Conservation (phyloP, 345 rosid genomes). For the Gossypium sturtianum region DNA sequence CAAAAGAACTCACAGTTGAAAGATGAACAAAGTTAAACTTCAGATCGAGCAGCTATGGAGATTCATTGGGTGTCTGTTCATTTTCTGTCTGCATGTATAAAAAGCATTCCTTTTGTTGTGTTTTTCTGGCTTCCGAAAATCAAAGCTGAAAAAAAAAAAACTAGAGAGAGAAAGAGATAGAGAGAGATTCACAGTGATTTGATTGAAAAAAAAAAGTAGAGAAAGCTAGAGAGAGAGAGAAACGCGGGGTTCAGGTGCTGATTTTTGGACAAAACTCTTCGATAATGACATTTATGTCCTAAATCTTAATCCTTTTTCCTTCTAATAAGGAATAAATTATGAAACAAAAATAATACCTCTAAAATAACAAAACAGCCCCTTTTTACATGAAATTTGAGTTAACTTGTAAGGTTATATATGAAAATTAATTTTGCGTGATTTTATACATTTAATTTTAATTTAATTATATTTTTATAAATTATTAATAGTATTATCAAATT, state of each 20-base stretch:
- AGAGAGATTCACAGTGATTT: conserved; percentile 7
- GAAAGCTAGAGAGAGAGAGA: conserved; percentile 6
- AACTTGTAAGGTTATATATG: too few species aligned
- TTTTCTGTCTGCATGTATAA: background rate
- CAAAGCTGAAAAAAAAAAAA: background rate
- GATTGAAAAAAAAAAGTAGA: background rate
- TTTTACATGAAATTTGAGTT: too few species aligned
- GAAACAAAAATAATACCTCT: background rate
- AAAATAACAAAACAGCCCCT: background rate
- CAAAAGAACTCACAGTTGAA: background rate
- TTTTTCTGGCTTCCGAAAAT: background rate
- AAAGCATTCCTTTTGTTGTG: background rate
- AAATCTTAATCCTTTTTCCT: background rate
- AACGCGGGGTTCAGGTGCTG: conserved; percentile 11
- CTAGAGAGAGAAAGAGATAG: background rate
- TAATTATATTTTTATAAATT: too few species aligned
- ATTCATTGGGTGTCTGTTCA: conserved; percentile 8
- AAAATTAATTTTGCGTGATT: too few species aligned
- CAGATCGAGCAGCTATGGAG: conserved; percentile 9
- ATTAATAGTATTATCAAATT: too few species aligned
- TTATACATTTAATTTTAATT: too few species aligned
- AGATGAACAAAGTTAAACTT: background rate
- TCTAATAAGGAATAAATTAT: background rate
- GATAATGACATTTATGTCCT: conserved; percentile 8
- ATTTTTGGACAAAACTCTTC: background rate